Evolutionary conservation across 176 grass and related monocot species (phyloP).

Genomic region (Lolium multiflorum): DNA sequence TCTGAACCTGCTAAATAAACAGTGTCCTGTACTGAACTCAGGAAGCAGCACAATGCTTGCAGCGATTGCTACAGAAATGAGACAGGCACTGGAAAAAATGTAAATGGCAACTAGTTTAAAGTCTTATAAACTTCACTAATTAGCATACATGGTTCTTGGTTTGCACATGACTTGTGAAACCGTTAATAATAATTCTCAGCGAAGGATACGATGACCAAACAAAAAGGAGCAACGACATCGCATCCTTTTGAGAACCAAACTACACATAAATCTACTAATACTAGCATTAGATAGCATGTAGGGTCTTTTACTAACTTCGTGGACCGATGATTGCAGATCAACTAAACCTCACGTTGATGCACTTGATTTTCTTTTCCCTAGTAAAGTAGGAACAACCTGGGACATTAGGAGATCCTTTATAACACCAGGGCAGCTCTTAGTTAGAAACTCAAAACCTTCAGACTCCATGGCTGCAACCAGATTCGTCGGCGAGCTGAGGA

Average conservation of each 20-base stretch:
- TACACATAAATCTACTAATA: background rate
- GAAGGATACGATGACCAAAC: background rate
- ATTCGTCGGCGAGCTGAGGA: background rate
- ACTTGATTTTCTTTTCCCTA: background rate
- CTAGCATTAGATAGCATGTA: background rate
- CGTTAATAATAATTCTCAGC: background rate
- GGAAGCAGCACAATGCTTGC: background rate
- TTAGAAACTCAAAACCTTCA: conserved; percentile 22
- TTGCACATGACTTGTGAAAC: background rate
- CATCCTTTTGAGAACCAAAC: background rate
- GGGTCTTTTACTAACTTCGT: background rate
- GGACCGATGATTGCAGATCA: background rate
- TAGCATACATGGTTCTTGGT: background rate
- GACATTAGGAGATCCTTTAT: conserved; percentile 1
- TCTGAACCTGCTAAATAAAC: background rate
- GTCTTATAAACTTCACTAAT: background rate
- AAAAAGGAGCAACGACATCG: background rate
- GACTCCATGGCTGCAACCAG: background rate
- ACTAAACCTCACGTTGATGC: background rate
- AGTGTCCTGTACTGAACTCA: background rate
- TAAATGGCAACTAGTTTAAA: background rate
- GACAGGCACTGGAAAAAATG: background rate
- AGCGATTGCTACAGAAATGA: background rate
- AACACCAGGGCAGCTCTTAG: conserved; percentile 19
- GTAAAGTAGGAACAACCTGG: background rate